A percentile compares a stretch with the other conserved stretches of the same genome.
Conservation (phyloP, 2,329 filamentous ascomycete genomes). For the Boeremia exigua region DNA sequence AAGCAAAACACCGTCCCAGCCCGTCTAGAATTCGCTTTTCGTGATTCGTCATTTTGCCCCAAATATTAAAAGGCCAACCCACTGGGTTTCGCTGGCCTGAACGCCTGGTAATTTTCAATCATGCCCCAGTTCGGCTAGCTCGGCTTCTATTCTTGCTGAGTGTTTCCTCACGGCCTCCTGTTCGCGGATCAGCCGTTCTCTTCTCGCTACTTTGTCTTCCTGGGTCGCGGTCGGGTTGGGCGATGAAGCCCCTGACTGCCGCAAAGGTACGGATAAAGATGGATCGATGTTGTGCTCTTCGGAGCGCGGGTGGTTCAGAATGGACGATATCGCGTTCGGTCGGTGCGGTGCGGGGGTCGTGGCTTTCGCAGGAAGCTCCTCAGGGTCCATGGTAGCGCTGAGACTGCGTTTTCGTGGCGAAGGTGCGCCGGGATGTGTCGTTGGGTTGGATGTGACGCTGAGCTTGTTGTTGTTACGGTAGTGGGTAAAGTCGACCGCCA, state of each 20-base stretch:
- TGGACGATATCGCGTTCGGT: slow-evolving; percentile 43
- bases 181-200: slow-evolving; percentile 40
- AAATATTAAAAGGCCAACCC: slow-evolving; percentile 3
- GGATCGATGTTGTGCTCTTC: slow-evolving; percentile 44
- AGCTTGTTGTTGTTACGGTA: slow-evolving; percentile 26
- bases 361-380: slow-evolving; percentile 27
- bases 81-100: slow-evolving; percentile 1
- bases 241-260: slow-evolving; percentile 27
- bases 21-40: slow-evolving; percentile 12
- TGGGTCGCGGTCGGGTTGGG: slow-evolving; percentile 24
- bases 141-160: slow-evolving; percentile 35
- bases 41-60: slow-evolving; percentile 9
- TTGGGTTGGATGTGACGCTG: slow-evolving; percentile 24
- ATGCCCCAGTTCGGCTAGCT: slow-evolving; percentile 42
- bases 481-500: slow-evolving; percentile 48
- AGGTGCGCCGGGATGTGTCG: slow-evolving; percentile 26
- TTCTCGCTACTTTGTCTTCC: slow-evolving; percentile 39
- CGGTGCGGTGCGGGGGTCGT: slow-evolving; percentile 37
- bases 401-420: slow-evolving; percentile 46
- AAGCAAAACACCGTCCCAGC: background rate
- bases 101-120: slow-evolving; percentile 23
- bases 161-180: slow-evolving; percentile 42
- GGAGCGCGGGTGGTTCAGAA: slow-evolving; percentile 37
- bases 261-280: slow-evolving; percentile 31
- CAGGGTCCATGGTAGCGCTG: slow-evolving; percentile 40